Evolutionary conservation across 495 filamentous ascomycete species (phyloP), one percentile per base, ranked within the genome.

Genomic region (Annulohypoxylon moriforme): DNA sequence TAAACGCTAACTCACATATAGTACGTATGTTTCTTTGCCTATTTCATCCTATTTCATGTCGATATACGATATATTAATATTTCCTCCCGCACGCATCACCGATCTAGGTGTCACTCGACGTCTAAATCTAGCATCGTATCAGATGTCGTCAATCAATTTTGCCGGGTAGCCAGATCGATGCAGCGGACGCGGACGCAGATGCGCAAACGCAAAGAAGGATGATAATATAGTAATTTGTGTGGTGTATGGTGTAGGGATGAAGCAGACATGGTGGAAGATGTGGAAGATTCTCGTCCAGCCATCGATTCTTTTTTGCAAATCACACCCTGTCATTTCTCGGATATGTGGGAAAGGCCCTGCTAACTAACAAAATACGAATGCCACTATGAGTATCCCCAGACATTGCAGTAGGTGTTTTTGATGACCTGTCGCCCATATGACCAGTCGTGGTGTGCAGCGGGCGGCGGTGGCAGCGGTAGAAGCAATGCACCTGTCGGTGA

Each of bases 301-400:
- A 34, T 66, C 56, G 18, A 49, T 34, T 62, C 47, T 25, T 31
- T 44, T 40, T 66, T 46, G 68, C 56, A 66, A 71, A 71, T 71
- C 68, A 62, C 58, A 71, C 68, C 67, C 60, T 73, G 47, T 73
- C 71, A 69, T 73, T 73, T 69, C 71, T 66, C 66, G 42, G 57
- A 63, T 66, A 52, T 59, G 57, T 57, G 65, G 33, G 56, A 38
- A 34, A 31, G 36, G 40, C 34, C 20, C 52, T 42, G 47, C 24
- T 29, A 44, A 57, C 16, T 24, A n/a, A 50, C 8, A 62, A 57
- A 60, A 62, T 66, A 60, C 60, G 60, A 64, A 33, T 29, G 31
- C 25, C n/a, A 55, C 22, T 20, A 50, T 8, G 46, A 50, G 24
- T 4, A 25, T 20, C 40, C 40, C 40, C 40, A 44, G 40, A 13